Evolutionary conservation across 768 basidiomycete species (phyloP), one percentile per base, ranked within the genome.

Genomic region (Rhodosporidiobolus sp.): DNA sequence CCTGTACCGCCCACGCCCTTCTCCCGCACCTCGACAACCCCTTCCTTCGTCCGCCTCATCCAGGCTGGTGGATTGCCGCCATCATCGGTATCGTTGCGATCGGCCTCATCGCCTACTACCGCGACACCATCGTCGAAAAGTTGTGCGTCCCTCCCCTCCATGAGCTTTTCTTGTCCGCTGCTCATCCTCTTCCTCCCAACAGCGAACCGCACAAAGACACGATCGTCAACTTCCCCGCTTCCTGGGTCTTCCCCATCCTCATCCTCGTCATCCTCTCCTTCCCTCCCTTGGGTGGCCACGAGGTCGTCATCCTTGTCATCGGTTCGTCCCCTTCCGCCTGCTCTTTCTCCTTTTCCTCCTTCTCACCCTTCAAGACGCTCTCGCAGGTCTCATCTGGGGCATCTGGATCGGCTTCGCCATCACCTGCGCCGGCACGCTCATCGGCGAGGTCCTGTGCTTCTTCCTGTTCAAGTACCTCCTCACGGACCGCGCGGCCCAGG

Each of bases 391-490:
- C 28, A 75, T 75, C 50, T 75, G 74, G 74, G 74, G 74, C 17
- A 38, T 75, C 11, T 71, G 74, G 70, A 38, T 61, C 43, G 67
- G 70, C 14, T 72, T 72, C 57, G 70, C 63, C 1, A 65, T 65
- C 30, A 30, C 63, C 20, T 49, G 46, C 32, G 67, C 46, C 11
- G 67, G 67, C 0, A 72, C 71, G 0, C 65, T 59, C 49, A 17
- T 72, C 28, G 70, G 71, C 30, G 71, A 72, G 48, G 32, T 73
- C 55, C 53, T 61, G 0, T 73, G 72, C 45, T 76, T 64, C 69
- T 68, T 57, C 34, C n/a, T 55, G 2, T 76, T 76, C 75, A 70
- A 70, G 55, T 76, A 70, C 38, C n/a, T 73, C 26, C 45, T 73
- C 16, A 70, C 62, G 0, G 20, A 35, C 28, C 48, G 61, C 11